A percentile compares a stretch with the other conserved stretches of the same genome.
Evolutionary conservation across 495 filamentous ascomycete species (phyloP).

Genomic region (Massariosphaeria phaeospora): DNA sequence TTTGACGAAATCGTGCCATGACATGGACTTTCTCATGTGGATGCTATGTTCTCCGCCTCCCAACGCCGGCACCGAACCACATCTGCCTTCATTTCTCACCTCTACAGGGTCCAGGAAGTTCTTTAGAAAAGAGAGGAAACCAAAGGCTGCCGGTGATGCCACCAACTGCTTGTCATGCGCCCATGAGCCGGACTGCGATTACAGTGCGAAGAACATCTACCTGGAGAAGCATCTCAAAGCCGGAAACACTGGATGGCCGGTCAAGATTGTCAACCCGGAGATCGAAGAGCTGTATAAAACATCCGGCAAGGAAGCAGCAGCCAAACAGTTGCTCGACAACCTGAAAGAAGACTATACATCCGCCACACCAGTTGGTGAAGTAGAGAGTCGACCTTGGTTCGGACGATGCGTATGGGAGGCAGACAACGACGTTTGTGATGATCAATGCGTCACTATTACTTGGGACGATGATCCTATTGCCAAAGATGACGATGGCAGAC

Average conservation of each 20-base stretch:
- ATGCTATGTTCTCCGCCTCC: constrained; percentile 64
- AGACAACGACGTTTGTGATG: constrained; percentile 87
- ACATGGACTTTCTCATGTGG: constrained; percentile 90
- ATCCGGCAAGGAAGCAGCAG: constrained; percentile 41
- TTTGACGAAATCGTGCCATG: constrained; percentile 91
- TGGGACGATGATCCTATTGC: constrained; percentile 66
- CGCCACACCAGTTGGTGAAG: constrained; percentile 46
- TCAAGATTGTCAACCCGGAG: constrained; percentile 82
- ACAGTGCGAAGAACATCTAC: constrained; percentile 80
- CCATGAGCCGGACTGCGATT: constrained; percentile 66
- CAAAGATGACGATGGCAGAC: constrained; percentile 5
- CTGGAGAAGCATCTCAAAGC: constrained; percentile 52
- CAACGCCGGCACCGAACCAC: constrained; percentile 43
- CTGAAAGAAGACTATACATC: constrained; percentile 66
- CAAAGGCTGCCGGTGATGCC: constrained; percentile 61
- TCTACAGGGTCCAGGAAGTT: constrained; percentile 69
- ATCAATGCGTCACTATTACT: constrained; percentile 77
- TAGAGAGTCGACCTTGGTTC: constrained; percentile 70
- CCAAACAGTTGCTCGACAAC: constrained; percentile 45
- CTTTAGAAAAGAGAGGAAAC: constrained; percentile 71
- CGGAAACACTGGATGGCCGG: constrained; percentile 69
- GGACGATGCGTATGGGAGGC: constrained; percentile 91
- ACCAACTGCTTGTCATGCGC: constrained; percentile 87
- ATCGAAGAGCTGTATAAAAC: constrained; percentile 64
- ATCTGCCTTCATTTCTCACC: constrained; percentile 67